Conservation (phyloP, 2,329 filamentous ascomycete species). For the Penicillium sp. region DNA sequence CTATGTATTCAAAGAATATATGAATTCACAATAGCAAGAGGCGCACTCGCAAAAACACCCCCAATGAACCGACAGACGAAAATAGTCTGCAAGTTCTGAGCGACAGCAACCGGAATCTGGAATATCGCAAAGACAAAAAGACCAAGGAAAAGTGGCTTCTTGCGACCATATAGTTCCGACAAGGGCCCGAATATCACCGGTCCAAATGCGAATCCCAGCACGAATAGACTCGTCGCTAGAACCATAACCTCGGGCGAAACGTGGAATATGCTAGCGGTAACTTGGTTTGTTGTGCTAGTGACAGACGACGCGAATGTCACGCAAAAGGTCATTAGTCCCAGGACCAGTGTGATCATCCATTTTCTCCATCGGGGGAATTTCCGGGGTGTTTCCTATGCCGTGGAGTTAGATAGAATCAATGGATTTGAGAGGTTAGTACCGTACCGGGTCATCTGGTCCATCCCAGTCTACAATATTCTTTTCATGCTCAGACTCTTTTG, state of each 20-base stretch:
- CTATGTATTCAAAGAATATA: not conserved
- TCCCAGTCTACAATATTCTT: not conserved
- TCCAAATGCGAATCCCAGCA: conserved; percentile 33
- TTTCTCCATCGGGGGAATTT: conserved; percentile 16
- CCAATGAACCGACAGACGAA: conserved; percentile 51
- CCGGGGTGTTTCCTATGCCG: conserved; percentile 4
- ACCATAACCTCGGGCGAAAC: conserved; percentile 28
- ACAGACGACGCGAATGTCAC: conserved; percentile 46
- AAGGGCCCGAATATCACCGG: conserved; percentile 46
- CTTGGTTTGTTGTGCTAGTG: conserved; percentile 41
- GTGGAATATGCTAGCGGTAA: conserved; percentile 41
- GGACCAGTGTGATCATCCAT: conserved; percentile 30
- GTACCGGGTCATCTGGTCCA: not conserved
- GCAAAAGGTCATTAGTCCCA: conserved; percentile 34
- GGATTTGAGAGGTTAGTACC: not conserved
- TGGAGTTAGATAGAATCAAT: not conserved
- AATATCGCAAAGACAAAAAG: conserved; percentile 49
- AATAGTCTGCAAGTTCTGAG: conserved; percentile 50
- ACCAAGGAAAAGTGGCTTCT: conserved; percentile 46
- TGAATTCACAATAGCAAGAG: conserved; percentile 45
- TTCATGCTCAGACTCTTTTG: too few species aligned
- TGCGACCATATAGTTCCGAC: conserved; percentile 49
- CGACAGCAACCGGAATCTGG: conserved; percentile 51
- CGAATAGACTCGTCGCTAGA: not conserved
- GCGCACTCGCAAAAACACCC: conserved; percentile 49